Evolutionary conservation across 345 rosid species (phyloP).

Genomic region (Acer negundo): DNA sequence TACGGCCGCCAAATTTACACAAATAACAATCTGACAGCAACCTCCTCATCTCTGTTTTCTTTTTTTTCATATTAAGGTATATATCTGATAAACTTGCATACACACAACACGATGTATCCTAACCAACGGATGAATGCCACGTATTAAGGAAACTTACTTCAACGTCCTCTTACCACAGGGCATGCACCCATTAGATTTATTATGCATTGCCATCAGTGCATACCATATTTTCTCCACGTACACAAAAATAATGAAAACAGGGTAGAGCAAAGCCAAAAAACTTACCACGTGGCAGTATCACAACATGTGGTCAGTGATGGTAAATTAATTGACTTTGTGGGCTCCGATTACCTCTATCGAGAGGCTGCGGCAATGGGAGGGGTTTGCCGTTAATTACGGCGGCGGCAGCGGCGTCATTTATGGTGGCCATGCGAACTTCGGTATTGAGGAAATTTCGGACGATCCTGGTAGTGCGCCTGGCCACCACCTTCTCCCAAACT

Average conservation of each 20-base stretch:
- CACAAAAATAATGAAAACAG: background rate
- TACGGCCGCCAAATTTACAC: slow-evolving; percentile 28
- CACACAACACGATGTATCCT: no score
- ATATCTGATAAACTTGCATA: no score
- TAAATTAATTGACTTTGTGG: slow-evolving; percentile 7
- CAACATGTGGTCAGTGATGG: background rate
- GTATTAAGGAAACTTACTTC: no score
- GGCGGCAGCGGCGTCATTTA: slow-evolving; percentile 30
- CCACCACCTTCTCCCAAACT: slow-evolving; percentile 68
- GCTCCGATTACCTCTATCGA: slow-evolving; percentile 15
- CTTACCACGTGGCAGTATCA: slow-evolving; percentile 32
- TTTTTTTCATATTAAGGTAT: background rate
- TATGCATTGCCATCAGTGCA: no score
- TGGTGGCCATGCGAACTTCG: slow-evolving; percentile 32
- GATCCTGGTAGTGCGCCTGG: slow-evolving; percentile 51
- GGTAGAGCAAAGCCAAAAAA: background rate
- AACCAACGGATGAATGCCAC: no score
- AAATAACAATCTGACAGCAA: slow-evolving; percentile 9
- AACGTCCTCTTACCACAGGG: no score
- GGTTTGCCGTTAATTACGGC: slow-evolving; percentile 32
- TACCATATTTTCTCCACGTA: no score
- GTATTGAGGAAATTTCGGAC: slow-evolving; percentile 51
- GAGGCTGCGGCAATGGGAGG: slow-evolving; percentile 43
- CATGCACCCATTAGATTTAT: no score
- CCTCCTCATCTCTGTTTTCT: background rate